Percentiles rank a stretch among this genome's conserved stretches.
These are phyloP conservation scores for Capsicum pubescens DNA, from an alignment of 257 asterid species.

Conservation along the genomic window DNA sequence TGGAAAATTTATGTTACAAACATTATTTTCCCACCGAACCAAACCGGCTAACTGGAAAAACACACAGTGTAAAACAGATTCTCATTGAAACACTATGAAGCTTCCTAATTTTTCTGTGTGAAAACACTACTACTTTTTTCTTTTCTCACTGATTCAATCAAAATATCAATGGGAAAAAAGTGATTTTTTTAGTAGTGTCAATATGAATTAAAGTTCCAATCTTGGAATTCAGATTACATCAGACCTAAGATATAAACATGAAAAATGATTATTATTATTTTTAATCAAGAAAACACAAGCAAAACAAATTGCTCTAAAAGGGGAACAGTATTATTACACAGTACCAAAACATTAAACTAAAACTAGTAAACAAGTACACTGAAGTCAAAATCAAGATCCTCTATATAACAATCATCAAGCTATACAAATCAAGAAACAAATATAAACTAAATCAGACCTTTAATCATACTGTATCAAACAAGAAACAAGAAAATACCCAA, in stretches of 20 bases:
- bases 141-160: too few species aligned
- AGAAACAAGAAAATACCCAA: conserved; percentile 30
- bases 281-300: neutral
- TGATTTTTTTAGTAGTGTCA: neutral
- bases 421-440: conserved; percentile 21
- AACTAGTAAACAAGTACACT: neutral
- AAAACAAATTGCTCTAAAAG: neutral
- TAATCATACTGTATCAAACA: neutral
- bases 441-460: neutral
- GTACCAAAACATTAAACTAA: neutral
- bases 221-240: conserved; percentile 1
- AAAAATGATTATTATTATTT: neutral
- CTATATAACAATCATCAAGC: neutral
- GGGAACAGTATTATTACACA: neutral
- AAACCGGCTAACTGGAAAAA: too few species aligned
- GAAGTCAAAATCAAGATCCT: conserved; percentile 11
- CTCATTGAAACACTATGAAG: too few species aligned
- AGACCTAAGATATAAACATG: neutral
- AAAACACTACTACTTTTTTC: too few species aligned
- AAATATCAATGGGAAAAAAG: too few species aligned
- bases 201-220: conserved; percentile 10
- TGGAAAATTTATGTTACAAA: too few species aligned
- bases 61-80: too few species aligned
- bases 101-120: too few species aligned
- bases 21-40: too few species aligned